Evolutionary conservation across 2,329 filamentous ascomycete species (phyloP), one percentile per base, ranked within the genome.

Genomic region (Cytospora piceae): DNA sequence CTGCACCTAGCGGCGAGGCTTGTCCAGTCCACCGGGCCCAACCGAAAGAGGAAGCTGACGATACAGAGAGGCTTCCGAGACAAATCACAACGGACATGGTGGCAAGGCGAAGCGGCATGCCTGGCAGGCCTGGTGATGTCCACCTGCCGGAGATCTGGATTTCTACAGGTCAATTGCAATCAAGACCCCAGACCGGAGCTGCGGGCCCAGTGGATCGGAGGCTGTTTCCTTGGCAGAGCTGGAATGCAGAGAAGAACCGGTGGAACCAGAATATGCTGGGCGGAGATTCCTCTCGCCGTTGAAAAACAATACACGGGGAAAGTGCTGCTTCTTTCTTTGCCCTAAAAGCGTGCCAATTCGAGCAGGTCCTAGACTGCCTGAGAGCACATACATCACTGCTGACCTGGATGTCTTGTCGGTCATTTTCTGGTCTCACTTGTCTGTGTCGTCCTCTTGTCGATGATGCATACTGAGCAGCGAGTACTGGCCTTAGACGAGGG

Each of bases 31-130:
- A 49, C 46, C 22, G n/a, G 46, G 46, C n/a, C 46, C 9, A 17
- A 42, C 65, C 69, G 66, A 59, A 69, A 66, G 53, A 67, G 68
- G 70, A 68, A 70, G 69, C 69, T 68, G 57, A 63, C 59, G 49
- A 49, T 49, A 9, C 46, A 49, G 34, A 37, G 34, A 37, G 34
- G 34, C 34, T 37, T 37, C 34, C 12, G 34, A 15, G 34, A 37
- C 34, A 37, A 15, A 15, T 11, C 34, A 56, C 17, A 29, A 29
- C 5, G 37, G 37, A 32, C 22, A 24, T 15, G 37, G 39, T 49
- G 27, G 49, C 54, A n/a, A 34, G 49, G 52, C 42, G 24, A n/a
- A 56, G 17, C 14, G 20, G n/a, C 60, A 37, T 15, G 54, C n/a
- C 46, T 49, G 20, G n/a, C 60, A 37, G 2, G 54, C n/a, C 46